Conservation (phyloP, 305 asterid species). For the Andrographis paniculata region DNA sequence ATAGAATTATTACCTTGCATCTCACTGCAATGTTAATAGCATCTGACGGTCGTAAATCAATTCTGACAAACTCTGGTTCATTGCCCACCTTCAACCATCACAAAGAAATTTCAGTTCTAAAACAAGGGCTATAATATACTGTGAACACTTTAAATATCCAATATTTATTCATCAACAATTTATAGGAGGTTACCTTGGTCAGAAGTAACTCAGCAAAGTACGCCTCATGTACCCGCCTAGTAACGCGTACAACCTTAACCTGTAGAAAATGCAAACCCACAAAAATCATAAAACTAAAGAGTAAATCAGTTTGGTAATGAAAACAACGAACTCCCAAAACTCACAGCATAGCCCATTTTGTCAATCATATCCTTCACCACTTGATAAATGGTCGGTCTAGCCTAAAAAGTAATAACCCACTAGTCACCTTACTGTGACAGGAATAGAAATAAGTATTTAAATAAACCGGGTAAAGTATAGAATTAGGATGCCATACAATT, state of each 20-base stretch:
- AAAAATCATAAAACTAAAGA: conserved; percentile 3
- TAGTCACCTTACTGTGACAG: background rate
- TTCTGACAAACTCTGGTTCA: conserved; percentile 37
- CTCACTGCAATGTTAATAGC: conserved; percentile 68
- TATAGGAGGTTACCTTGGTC: conserved; percentile 32
- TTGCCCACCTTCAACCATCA: conserved; percentile 33
- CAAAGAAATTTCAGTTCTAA: too few relatives aligned
- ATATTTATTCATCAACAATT: background rate
- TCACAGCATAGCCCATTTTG: conserved; percentile 66
- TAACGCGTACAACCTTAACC: conserved; percentile 65
- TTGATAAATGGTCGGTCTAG: conserved; percentile 67
- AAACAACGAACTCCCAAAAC: conserved; percentile 8
- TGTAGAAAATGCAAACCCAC: conserved; percentile 14
- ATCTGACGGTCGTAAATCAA: conserved; percentile 64
- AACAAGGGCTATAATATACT: background rate
- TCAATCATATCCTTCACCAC: conserved; percentile 64
- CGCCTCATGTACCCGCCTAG: conserved; percentile 64
- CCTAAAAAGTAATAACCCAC: conserved; percentile 30
- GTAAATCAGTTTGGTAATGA: background rate
- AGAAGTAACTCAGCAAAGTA: conserved; percentile 58
- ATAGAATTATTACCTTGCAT: conserved; percentile 35
- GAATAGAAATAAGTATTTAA: background rate
- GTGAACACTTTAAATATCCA: too few relatives aligned
- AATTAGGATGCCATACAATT: conserved; percentile 41
- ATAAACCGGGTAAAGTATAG: background rate